These are phyloP conservation scores for Rhodotorula mucilaginosa DNA, from an alignment of 1,284 basidiomycete genomes.

Conservation along the genomic window DNA sequence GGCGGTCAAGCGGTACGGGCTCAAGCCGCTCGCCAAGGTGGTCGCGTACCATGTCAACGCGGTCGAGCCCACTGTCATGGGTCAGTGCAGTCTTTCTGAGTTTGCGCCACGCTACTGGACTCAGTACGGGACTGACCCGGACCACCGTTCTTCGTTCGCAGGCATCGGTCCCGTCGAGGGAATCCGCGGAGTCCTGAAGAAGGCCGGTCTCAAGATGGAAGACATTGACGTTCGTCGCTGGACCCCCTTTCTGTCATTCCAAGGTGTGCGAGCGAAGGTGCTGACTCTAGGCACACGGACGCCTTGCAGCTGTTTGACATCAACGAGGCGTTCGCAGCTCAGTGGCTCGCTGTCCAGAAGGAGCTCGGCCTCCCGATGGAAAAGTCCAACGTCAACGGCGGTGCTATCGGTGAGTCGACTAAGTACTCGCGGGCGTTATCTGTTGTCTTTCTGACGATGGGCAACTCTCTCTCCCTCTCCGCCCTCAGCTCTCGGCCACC, in stretches of 20 bases:
- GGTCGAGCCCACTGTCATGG: conserved; percentile 59
- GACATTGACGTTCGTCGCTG: conserved; percentile 49
- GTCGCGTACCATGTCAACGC: conserved; percentile 61
- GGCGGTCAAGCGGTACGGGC: conserved; percentile 80
- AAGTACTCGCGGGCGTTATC: too few species aligned
- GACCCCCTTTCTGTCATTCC: neutral
- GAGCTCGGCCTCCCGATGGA: conserved; percentile 66
- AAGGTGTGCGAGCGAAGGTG: neutral
- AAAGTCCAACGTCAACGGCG: conserved; percentile 57
- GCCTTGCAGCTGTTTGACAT: conserved; percentile 53
- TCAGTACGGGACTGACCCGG: neutral
- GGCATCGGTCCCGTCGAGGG: conserved; percentile 58
- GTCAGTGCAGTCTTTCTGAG: conserved; percentile 7
- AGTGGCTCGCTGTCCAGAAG: conserved; percentile 87
- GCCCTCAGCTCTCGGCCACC: conserved; percentile 56
- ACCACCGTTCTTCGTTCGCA: neutral
- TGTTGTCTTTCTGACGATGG: conserved; percentile 17
- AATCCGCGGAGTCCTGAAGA: conserved; percentile 48
- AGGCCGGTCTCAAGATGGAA: conserved; percentile 49
- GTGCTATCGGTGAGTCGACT: conserved; percentile 47
- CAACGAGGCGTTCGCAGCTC: conserved; percentile 86
- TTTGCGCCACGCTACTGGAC: too few species aligned
- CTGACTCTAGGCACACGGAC: neutral
- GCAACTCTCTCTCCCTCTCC: too few species aligned
- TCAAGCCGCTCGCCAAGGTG: conserved; percentile 86